Conservation (phyloP, 164 flowering plant species). For the Piper longum region DNA sequence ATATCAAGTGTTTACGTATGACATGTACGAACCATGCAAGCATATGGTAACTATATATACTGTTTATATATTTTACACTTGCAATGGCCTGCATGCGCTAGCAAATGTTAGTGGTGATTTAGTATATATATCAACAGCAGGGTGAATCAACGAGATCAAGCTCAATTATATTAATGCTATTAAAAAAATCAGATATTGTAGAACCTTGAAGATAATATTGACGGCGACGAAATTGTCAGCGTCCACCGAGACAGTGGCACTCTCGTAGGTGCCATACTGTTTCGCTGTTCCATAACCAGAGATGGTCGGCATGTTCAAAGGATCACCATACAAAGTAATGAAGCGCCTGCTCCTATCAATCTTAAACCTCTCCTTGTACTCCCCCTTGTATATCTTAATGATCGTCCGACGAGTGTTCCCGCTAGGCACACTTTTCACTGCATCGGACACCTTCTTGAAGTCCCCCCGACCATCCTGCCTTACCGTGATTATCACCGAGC, state of each 20-base stretch:
- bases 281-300: conserved; percentile 62
- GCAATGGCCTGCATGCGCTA: background rate
- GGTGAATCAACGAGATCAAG: background rate
- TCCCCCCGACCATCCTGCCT: conserved; percentile 32
- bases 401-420: conserved; percentile 27
- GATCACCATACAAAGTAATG: conserved; percentile 48
- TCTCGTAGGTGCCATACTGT: conserved; percentile 25
- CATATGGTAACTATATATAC: background rate
- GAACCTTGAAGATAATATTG: conserved; percentile 59
- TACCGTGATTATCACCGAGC: conserved; percentile 21
- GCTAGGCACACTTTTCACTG: conserved; percentile 22
- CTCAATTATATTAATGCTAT: background rate
- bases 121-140: background rate
- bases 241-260: conserved; percentile 57
- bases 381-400: conserved; percentile 29
- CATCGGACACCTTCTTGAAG: conserved; percentile 25
- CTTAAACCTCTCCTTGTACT: conserved; percentile 56
- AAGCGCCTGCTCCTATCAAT: conserved; percentile 32
- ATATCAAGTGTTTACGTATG: background rate
- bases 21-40: background rate
- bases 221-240: conserved; percentile 54
- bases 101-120: background rate
- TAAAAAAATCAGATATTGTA: background rate
- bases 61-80: background rate
- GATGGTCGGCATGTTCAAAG: conserved; percentile 38